Conservation (phyloP, 768 basidiomycete species). For the Gyrodon lividus region DNA sequence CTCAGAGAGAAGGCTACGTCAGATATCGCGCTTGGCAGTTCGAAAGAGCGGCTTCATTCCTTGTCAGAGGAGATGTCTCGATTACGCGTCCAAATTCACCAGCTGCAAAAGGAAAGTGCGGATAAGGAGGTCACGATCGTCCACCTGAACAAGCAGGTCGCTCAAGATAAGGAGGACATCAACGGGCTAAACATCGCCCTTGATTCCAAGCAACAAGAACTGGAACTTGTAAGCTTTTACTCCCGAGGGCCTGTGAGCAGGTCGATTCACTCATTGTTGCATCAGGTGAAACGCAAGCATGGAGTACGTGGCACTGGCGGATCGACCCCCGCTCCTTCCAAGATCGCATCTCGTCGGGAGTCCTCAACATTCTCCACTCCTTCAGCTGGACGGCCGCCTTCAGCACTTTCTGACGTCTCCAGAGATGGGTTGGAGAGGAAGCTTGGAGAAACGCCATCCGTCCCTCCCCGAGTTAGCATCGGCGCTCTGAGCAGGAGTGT, state of each 20-base stretch:
- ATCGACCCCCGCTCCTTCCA: constrained; percentile 51
- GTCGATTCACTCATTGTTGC: neutral
- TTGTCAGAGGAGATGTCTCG: constrained; percentile 60
- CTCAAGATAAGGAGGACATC: constrained; percentile 73
- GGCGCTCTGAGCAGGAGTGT: constrained; percentile 50
- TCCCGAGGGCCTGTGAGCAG: neutral
- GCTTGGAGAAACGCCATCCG: constrained; percentile 38
- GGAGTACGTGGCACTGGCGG: constrained; percentile 57
- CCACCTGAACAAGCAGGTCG: constrained; percentile 65
- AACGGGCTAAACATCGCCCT: constrained; percentile 86
- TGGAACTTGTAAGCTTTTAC: constrained; percentile 69
- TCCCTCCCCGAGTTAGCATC: constrained; percentile 24
- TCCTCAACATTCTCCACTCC: constrained; percentile 60
- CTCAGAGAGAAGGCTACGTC: constrained; percentile 54
- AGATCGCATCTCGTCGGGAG: constrained; percentile 44
- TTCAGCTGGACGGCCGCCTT: constrained; percentile 48
- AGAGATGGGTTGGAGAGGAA: constrained; percentile 34
- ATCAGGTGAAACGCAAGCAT: constrained; percentile 62
- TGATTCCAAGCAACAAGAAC: constrained; percentile 92
- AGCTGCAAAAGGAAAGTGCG: constrained; percentile 77
- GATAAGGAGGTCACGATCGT: constrained; percentile 80
- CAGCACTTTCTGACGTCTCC: constrained; percentile 52
- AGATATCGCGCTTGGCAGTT: constrained; percentile 48
- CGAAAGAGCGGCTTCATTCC: constrained; percentile 47
- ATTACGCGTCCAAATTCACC: constrained; percentile 61